Evolutionary conservation across 495 filamentous ascomycete genomes (phyloP).

Genomic region (Aspergillus haitiensis): DNA sequence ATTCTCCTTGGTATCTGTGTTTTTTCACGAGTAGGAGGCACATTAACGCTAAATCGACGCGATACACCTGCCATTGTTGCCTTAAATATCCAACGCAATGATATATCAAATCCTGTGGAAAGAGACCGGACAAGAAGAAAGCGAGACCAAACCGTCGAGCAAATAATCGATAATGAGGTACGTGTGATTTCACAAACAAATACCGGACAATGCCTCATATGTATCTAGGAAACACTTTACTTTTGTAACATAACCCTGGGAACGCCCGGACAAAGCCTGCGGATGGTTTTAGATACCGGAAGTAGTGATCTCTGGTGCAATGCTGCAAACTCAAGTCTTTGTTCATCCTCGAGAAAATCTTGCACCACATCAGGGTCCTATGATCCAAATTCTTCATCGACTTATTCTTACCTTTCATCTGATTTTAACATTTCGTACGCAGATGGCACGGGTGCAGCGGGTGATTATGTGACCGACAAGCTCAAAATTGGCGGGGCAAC

Average conservation of each 20-base stretch:
- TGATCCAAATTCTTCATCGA: slow-evolving; percentile 71
- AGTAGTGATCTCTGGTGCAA: slow-evolving; percentile 93
- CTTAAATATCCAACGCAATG: slow-evolving; percentile 43
- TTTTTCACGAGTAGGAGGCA: slow-evolving; percentile 20
- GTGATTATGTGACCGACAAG: slow-evolving; percentile 83
- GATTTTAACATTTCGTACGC: slow-evolving; percentile 92
- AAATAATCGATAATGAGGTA: slow-evolving; percentile 47
- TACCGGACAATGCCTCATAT: background rate
- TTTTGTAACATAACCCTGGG: slow-evolving; percentile 71
- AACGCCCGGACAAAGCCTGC: slow-evolving; percentile 64
- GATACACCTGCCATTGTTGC: slow-evolving; percentile 39
- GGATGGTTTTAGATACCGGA: slow-evolving; percentile 75
- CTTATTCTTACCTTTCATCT: slow-evolving; percentile 71
- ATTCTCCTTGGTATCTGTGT: slow-evolving; percentile 18
- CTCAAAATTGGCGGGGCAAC: slow-evolving; percentile 63
- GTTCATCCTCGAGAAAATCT: slow-evolving; percentile 41
- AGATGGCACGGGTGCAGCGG: slow-evolving; percentile 75
- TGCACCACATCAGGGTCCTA: slow-evolving; percentile 67
- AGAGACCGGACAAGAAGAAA: slow-evolving; percentile 40
- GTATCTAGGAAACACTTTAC: slow-evolving; percentile 54
- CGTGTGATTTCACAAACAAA: background rate
- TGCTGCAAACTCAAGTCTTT: slow-evolving; percentile 62
- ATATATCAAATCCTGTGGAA: slow-evolving; percentile 33
- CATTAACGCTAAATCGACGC: slow-evolving; percentile 34
- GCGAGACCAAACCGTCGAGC: slow-evolving; percentile 34